These are phyloP conservation scores for Torrubiella hemipterigena DNA, from an alignment of 2,329 filamentous ascomycete genomes.

Conservation along the genomic window DNA sequence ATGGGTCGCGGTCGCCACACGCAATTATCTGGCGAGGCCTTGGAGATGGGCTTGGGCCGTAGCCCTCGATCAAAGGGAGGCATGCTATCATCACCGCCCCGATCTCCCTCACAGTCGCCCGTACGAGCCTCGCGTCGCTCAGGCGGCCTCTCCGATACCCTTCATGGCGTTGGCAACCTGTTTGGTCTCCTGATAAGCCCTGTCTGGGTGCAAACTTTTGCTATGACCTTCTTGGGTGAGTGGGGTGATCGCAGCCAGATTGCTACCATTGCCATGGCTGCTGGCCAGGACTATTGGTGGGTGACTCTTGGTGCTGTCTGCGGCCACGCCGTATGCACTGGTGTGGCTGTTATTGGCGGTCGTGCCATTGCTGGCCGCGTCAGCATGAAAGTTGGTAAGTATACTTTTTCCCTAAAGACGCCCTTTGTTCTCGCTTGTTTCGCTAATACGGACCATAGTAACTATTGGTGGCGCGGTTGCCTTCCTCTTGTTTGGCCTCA, in stretches of 20 bases:
- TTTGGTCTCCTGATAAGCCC: slow-evolving; percentile 81
- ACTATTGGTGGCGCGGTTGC: slow-evolving; percentile 84
- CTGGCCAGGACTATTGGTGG: slow-evolving; percentile 98
- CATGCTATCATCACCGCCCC: slow-evolving; percentile 68
- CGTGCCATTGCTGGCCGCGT: slow-evolving; percentile 86
- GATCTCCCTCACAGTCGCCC: slow-evolving; percentile 69
- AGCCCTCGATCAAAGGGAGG: slow-evolving; percentile 64
- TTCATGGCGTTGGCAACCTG: slow-evolving; percentile 69
- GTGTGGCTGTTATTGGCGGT: slow-evolving; percentile 82
- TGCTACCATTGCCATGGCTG: slow-evolving; percentile 96
- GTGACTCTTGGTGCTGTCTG: slow-evolving; percentile 80
- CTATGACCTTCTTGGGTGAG: slow-evolving; percentile 97
- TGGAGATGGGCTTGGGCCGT: slow-evolving; percentile 68
- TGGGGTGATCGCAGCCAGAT: slow-evolving; percentile 98
- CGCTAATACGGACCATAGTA: too few species aligned
- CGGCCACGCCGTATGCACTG: slow-evolving; percentile 84
- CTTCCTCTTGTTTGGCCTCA: slow-evolving; percentile 82
- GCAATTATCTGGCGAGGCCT: slow-evolving; percentile 59
- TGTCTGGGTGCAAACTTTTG: slow-evolving; percentile 96
- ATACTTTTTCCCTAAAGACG: slow-evolving; percentile 11
- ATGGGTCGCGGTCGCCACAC: slow-evolving; percentile 49
- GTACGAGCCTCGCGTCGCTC: slow-evolving; percentile 44
- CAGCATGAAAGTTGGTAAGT: slow-evolving; percentile 90
- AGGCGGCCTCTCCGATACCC: slow-evolving; percentile 23
- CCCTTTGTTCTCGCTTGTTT: background rate